These are phyloP conservation scores for Brassica nigra DNA, from an alignment of 345 rosid genomes.

Conservation along the genomic window DNA sequence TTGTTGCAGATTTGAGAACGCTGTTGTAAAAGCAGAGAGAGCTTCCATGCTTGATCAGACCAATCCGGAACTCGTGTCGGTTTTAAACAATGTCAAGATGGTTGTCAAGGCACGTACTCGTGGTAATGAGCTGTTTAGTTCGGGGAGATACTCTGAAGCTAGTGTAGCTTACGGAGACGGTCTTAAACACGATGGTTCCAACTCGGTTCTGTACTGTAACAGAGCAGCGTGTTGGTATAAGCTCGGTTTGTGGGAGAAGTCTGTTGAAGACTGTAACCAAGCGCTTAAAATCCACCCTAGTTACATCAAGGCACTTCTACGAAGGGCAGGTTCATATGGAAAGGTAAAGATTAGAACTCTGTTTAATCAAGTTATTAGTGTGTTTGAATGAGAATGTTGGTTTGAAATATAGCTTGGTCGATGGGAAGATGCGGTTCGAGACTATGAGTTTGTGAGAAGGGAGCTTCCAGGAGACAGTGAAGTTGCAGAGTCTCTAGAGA, in stretches of 20 bases:
- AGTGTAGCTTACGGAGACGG: constrained; percentile 95
- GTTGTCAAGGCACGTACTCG: constrained; percentile 74
- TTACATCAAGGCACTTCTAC: constrained; percentile 81
- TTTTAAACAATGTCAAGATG: constrained; percentile 68
- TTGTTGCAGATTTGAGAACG: constrained; percentile 92
- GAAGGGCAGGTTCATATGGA: constrained; percentile 88
- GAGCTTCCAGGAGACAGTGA: constrained; percentile 82
- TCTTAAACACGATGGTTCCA: constrained; percentile 62
- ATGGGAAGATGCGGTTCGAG: constrained; percentile 86
- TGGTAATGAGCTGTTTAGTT: constrained; percentile 84
- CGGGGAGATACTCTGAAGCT: constrained; percentile 77
- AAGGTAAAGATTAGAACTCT: constrained; percentile 50
- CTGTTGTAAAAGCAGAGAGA: constrained; percentile 78
- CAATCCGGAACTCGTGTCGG: constrained; percentile 56
- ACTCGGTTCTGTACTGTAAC: constrained; percentile 88
- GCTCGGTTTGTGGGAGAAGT: constrained; percentile 83
- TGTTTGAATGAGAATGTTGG: constrained; percentile 23
- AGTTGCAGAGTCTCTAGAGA: constrained; percentile 67
- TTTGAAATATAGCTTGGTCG: constrained; percentile 42
- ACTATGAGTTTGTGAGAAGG: constrained; percentile 73
- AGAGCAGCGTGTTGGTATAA: constrained; percentile 99
- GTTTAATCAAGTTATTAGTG: not conserved
- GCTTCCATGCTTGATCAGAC: constrained; percentile 59
- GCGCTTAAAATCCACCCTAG: constrained; percentile 72
- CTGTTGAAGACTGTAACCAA: constrained; percentile 85